These are phyloP conservation scores for Skeletonema potamos DNA, from an alignment of 108 stramenopile genomes.

Conservation along the genomic window DNA sequence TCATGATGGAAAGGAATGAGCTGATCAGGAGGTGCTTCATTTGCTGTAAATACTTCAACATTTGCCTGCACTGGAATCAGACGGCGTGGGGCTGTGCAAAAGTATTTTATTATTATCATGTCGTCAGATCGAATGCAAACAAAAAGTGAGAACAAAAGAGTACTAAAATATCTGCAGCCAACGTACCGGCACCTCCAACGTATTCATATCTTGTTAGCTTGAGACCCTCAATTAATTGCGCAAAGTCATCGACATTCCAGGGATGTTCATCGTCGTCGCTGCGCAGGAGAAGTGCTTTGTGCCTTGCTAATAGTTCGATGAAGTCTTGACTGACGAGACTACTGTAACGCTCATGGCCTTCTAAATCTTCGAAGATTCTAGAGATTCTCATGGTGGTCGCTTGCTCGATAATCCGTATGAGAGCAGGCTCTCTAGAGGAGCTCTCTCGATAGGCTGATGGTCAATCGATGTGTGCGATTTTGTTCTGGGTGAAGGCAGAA, in stretches of 20 bases:
- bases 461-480: too few species aligned
- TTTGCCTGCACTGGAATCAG: conserved; percentile 59
- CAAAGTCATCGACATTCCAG: conserved; percentile 68
- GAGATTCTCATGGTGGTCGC: conserved; percentile 31
- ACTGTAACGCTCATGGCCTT: conserved; percentile 13
- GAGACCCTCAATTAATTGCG: conserved; percentile 48
- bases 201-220: conserved; percentile 61
- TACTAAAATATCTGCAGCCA: background rate
- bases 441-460: too few species aligned
- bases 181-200: conserved; percentile 28
- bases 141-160: background rate
- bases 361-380: conserved; percentile 28
- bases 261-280: conserved; percentile 40
- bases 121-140: too few species aligned
- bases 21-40: conserved; percentile 76
- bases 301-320: conserved; percentile 48
- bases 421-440: too few species aligned
- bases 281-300: conserved; percentile 72
- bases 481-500: too few species aligned
- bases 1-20: conserved; percentile 89
- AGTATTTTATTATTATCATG: too few species aligned
- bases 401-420: background rate
- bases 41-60: conserved; percentile 77
- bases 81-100: conserved; percentile 68
- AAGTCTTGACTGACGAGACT: conserved; percentile 37